Evolutionary conservation across 2,329 filamentous ascomycete genomes (phyloP).

Genomic region (Raffaelea albimanens): DNA sequence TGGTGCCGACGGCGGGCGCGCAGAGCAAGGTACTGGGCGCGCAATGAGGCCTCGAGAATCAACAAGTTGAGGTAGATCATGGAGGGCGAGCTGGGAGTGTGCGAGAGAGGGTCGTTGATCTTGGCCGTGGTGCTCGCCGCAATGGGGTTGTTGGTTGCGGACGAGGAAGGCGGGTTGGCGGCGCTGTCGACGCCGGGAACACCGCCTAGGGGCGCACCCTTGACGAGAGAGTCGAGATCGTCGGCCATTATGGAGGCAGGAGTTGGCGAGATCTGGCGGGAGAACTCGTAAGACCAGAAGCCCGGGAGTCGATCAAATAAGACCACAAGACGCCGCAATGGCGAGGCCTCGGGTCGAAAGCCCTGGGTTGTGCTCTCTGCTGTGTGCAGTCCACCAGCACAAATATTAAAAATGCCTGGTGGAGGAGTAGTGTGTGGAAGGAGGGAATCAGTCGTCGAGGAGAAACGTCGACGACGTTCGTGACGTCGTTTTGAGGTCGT

Average conservation of each 20-base stretch:
- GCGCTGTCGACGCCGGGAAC: neutral
- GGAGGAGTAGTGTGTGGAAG: no score
- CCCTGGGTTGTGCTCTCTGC: no score
- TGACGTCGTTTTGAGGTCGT: no score
- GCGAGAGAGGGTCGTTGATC: constrained; percentile 61
- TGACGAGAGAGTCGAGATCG: constrained; percentile 80
- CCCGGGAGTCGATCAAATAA: no score
- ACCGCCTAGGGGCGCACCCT: constrained; percentile 59
- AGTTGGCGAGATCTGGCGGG: neutral
- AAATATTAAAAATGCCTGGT: no score
- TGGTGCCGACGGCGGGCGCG: constrained; percentile 83
- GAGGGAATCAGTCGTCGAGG: no score
- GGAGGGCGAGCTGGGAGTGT: constrained; percentile 79
- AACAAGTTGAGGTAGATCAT: constrained; percentile 98
- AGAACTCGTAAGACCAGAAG: neutral
- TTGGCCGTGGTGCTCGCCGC: constrained; percentile 31
- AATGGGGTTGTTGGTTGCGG: constrained; percentile 25
- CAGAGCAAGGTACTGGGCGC: constrained; percentile 85
- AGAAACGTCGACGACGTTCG: no score
- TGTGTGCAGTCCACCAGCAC: no score
- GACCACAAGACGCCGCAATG: no score
- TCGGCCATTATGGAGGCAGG: constrained; percentile 42
- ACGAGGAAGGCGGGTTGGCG: constrained; percentile 5
- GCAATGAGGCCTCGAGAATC: constrained; percentile 88
- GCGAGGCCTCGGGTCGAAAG: no score